Evolutionary conservation across 2,329 filamentous ascomycete species (phyloP), one percentile per base, ranked within the genome.

Genomic region (Verticillium dahliae): DNA sequence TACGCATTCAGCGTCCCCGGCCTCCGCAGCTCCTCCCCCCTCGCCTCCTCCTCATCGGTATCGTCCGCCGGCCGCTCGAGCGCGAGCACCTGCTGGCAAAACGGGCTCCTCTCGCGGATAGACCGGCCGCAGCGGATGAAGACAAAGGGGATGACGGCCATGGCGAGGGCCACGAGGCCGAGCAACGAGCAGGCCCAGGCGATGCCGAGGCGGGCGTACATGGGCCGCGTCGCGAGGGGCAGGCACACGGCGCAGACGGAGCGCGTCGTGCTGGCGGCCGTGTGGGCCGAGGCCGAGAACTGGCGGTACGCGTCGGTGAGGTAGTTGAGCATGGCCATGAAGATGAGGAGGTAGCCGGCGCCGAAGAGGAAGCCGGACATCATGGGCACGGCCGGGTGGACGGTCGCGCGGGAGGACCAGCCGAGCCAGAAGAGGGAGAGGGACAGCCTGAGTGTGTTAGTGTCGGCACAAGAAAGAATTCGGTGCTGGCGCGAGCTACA

Each of bases 311-410:
- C 80, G 66, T 89, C 87, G 38, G 83, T 85, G 14, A 88, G 77
- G 67, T 89, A 89, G 66, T 87, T 88, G 22, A 88, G 73, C 35
- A 88, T 75, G 0, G 84, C 82, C 72, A 87, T 86, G 70, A 89
- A 88, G 61, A 87, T 85, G 10, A 86, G 76, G 69, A 83, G 76
- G 67, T 85, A 88, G 10, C 84, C 87, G 61, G 83, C 71, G 57
- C 87, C 87, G 62, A 89, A 89, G 0, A 82, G 76, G 0, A 89
- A 67, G 0, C 87, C 86, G 0, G 85, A 84, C 9, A 88, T 69
- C 69, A 87, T 82, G 2, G 86, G 86, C 1, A 78, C 80, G 9
- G 80, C 78, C 69, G 83, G 87, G 57, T 80, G 75, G 6, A 85
- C 72, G 7, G 70, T 72, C 0, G 72, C 61, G 4, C 74, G 75